These are phyloP conservation scores for Chaetothyriales sp. DNA, from an alignment of 2,329 filamentous ascomycete genomes.

Conservation along the genomic window DNA sequence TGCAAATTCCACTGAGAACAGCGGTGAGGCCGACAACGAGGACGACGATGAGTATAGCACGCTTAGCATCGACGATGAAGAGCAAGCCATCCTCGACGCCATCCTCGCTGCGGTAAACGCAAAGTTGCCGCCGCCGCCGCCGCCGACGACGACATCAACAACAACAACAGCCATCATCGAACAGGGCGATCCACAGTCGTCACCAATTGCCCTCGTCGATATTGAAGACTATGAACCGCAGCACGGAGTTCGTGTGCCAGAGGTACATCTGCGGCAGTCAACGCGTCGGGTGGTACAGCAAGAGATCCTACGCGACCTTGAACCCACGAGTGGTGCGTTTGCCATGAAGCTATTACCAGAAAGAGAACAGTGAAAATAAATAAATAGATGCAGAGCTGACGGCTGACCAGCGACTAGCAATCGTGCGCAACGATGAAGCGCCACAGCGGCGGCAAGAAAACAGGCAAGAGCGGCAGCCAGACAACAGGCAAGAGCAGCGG, in stretches of 20 bases:
- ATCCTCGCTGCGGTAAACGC: slow-evolving; percentile 35
- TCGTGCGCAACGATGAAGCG: slow-evolving; percentile 2
- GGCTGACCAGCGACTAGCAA: slow-evolving; percentile 19
- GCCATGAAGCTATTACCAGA: background rate
- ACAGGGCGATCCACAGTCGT: background rate
- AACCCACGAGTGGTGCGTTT: slow-evolving; percentile 10
- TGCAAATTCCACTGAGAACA: background rate
- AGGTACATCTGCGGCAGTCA: slow-evolving; percentile 28
- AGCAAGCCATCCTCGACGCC: slow-evolving; percentile 40
- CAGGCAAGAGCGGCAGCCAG: slow-evolving; percentile 5
- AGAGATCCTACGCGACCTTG: slow-evolving; percentile 10
- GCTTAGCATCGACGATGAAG: slow-evolving; percentile 37
- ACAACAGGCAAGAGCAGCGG: slow-evolving; percentile 3
- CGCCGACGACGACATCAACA: background rate
- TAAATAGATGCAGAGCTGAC: slow-evolving; percentile 1
- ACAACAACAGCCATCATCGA: background rate
- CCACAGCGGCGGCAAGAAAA: background rate
- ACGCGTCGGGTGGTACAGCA: slow-evolving; percentile 12
- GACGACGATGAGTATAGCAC: slow-evolving; percentile 49
- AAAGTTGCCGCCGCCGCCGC: slow-evolving; percentile 9
- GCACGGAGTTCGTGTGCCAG: slow-evolving; percentile 27
- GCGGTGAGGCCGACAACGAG: background rate
- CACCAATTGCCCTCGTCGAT: slow-evolving; percentile 22
- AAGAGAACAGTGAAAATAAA: background rate
- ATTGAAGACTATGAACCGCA: slow-evolving; percentile 33